Percentiles rank a stretch among this genome's conserved stretches.
These are phyloP conservation scores for Phaseolus lunatus DNA, from an alignment of 306 rosid genomes.

Conservation along the genomic window DNA sequence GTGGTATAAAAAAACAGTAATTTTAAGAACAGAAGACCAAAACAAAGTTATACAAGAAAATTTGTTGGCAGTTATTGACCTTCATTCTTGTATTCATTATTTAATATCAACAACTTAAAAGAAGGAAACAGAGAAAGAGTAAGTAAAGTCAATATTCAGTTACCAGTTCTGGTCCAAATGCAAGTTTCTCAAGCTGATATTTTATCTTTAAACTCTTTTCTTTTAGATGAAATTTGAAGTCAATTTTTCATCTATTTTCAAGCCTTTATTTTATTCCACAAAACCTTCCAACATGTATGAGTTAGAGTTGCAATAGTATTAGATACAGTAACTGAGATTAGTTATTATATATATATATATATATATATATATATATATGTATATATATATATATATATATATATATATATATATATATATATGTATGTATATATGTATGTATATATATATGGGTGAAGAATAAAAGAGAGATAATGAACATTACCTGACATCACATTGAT, in stretches of 20 bases:
- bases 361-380: no score
- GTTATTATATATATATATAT: no score
- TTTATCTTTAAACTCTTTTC: background rate
- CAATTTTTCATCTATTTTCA: background rate
- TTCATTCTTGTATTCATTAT: background rate
- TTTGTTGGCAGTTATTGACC: constrained; percentile 2
- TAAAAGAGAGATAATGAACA: background rate
- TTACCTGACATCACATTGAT: constrained; percentile 35
- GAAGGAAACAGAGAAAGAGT: background rate
- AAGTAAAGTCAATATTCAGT: constrained; percentile 1
- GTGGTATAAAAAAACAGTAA: no score
- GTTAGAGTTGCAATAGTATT: no score
- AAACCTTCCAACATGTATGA: no score
- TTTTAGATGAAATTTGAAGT: background rate
- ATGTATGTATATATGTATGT: no score
- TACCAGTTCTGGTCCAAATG: background rate
- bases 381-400: no score
- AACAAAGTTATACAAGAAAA: background rate
- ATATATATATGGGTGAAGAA: background rate
- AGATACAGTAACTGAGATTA: no score
- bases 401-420: no score
- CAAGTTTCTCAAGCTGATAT: background rate
- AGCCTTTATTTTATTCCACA: background rate
- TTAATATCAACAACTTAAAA: background rate
- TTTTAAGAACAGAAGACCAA: background rate